These are phyloP conservation scores for Paxillus involutus DNA, from an alignment of 768 basidiomycete species.

Conservation along the genomic window DNA sequence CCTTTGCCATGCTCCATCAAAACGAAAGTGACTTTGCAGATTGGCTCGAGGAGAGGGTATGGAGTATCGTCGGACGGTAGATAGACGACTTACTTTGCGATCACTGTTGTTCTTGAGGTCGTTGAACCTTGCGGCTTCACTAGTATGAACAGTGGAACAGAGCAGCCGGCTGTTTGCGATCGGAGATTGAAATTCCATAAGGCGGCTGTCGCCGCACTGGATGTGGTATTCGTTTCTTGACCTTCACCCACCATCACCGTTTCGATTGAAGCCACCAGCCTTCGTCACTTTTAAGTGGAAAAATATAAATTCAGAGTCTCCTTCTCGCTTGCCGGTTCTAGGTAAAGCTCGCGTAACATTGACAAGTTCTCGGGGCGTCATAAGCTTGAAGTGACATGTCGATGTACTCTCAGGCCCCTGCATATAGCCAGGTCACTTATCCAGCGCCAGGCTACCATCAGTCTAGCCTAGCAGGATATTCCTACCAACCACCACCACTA, in stretches of 20 bases:
- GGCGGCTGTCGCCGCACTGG: slow-evolving; percentile 25
- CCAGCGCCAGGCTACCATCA: slow-evolving; percentile 46
- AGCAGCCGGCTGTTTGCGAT: slow-evolving; percentile 26
- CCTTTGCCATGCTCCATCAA: neutral
- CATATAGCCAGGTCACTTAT: slow-evolving; percentile 60
- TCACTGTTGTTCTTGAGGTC: slow-evolving; percentile 25
- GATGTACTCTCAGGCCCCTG: slow-evolving; percentile 59
- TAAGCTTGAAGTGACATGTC: slow-evolving; percentile 53
- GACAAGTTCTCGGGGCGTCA: slow-evolving; percentile 28
- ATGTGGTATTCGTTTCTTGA: slow-evolving; percentile 33
- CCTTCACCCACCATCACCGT: slow-evolving; percentile 48
- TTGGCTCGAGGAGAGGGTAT: neutral
- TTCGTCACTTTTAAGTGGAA: slow-evolving; percentile 52
- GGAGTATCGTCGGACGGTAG: neutral
- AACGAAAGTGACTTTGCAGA: neutral
- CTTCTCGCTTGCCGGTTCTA: slow-evolving; percentile 28
- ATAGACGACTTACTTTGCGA: slow-evolving; percentile 27
- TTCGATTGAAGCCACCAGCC: slow-evolving; percentile 34
- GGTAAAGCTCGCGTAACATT: slow-evolving; percentile 35
- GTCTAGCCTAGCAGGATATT: slow-evolving; percentile 42
- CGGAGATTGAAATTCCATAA: slow-evolving; percentile 36
- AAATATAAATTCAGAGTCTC: slow-evolving; percentile 39
- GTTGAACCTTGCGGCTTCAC: slow-evolving; percentile 12
- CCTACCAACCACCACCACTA: slow-evolving; percentile 48
- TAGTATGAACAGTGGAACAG: slow-evolving; percentile 4